These are phyloP conservation scores for Aspergillus pseudoglaucus DNA, from an alignment of 2,329 filamentous ascomycete species.

Conservation along the genomic window DNA sequence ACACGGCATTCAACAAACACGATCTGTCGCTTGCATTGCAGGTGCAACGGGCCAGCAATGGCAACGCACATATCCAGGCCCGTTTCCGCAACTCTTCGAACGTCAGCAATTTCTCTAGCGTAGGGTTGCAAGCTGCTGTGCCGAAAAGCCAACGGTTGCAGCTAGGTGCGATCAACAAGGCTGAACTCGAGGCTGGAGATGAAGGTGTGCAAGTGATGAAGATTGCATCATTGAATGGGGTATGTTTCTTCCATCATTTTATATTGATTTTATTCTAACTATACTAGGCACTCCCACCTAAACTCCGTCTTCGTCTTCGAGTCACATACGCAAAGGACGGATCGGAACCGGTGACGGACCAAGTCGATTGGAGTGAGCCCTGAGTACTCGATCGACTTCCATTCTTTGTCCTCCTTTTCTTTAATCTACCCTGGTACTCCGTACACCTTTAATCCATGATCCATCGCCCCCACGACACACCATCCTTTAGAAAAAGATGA, in stretches of 20 bases:
- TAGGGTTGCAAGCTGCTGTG: conserved; percentile 88
- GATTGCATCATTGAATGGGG: conserved; percentile 75
- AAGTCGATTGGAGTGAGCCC: conserved; percentile 94
- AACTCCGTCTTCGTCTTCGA: conserved; percentile 74
- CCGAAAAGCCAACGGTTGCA: conserved; percentile 95
- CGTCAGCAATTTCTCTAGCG: conserved; percentile 60
- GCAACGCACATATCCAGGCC: conserved; percentile 72
- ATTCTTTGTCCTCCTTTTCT: not conserved
- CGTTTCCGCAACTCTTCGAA: conserved; percentile 73
- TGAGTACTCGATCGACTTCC: conserved; percentile 7
- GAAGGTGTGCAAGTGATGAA: conserved; percentile 91
- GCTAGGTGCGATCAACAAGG: conserved; percentile 77
- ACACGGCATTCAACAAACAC: conserved; percentile 80
- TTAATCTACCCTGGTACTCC: not conserved
- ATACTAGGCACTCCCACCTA: conserved; percentile 59
- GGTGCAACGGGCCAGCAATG: conserved; percentile 65
- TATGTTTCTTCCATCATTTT: conserved; percentile 50
- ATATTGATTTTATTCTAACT: conserved; percentile 20
- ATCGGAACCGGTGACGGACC: conserved; percentile 69
- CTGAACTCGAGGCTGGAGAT: conserved; percentile 66
- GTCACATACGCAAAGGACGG: conserved; percentile 70
- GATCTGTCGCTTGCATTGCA: conserved; percentile 74
- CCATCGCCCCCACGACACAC: not conserved
- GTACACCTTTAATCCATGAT: not conserved
- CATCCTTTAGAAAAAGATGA: conserved; percentile 1